These are phyloP conservation scores for Lyophyllum shimeji DNA, from an alignment of 768 basidiomycete species.

Conservation along the genomic window DNA sequence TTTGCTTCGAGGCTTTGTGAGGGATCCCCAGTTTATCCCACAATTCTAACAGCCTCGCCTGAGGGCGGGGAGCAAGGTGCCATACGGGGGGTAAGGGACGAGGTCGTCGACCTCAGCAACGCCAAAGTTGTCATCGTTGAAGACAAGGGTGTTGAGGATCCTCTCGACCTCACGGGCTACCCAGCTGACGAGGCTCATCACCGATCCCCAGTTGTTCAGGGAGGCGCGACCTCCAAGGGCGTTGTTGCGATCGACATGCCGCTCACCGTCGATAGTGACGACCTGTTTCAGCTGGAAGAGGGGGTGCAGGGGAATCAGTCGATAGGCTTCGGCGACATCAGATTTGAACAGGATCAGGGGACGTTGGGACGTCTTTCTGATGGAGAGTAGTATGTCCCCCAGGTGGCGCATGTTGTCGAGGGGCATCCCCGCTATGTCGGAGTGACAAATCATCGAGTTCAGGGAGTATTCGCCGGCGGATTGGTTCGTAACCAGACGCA, in stretches of 20 bases:
- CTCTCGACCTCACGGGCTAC: slow-evolving; percentile 22
- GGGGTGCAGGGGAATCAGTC: slow-evolving; percentile 33
- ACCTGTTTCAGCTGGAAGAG: slow-evolving; percentile 42
- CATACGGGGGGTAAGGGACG: too few relatives aligned
- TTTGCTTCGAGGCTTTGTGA: too few relatives aligned
- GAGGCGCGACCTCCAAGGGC: slow-evolving; percentile 24
- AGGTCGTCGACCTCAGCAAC: too few relatives aligned
- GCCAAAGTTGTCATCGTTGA: too few relatives aligned
- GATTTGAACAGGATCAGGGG: slow-evolving; percentile 3
- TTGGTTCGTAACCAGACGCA: slow-evolving; percentile 37
- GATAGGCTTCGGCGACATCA: slow-evolving; percentile 28
- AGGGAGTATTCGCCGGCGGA: slow-evolving; percentile 14
- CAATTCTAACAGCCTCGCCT: too few relatives aligned
- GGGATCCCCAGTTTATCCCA: too few relatives aligned
- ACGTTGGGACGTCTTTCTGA: neutral
- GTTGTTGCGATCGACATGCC: slow-evolving; percentile 22
- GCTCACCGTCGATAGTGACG: slow-evolving; percentile 19
- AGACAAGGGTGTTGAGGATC: slow-evolving; percentile 24
- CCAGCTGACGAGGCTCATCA: slow-evolving; percentile 35
- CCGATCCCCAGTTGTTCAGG: slow-evolving; percentile 23
- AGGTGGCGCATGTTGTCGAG: neutral
- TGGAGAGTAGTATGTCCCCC: neutral
- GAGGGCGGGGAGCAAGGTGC: too few relatives aligned
- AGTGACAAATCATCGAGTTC: neutral
- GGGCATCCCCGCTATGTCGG: neutral